A percentile compares a stretch with the other conserved stretches of the same genome.
phyloP scores from a whole-genome alignment of 768 basidiomycete genomes.

The Cystobasidium tubakii region DNA sequence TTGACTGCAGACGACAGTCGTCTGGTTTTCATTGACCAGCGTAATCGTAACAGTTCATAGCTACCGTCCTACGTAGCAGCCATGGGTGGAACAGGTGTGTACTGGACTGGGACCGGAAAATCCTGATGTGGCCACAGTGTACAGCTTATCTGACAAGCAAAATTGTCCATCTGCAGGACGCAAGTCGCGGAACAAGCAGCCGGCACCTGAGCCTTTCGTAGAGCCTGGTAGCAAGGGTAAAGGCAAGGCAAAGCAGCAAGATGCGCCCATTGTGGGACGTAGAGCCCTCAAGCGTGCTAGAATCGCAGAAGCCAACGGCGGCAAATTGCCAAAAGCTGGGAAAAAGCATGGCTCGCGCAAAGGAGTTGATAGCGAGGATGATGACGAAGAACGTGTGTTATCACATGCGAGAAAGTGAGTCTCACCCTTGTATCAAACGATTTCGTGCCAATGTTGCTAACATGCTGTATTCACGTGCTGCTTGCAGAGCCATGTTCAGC shows the following conservation, averaged over 20 bases:
- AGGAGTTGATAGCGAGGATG: conserved; percentile 14
- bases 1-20: not conserved
- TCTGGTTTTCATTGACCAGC: not conserved
- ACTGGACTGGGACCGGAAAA: too few relatives aligned
- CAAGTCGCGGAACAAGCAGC: conserved; percentile 32
- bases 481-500: conserved; percentile 42
- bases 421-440: not conserved
- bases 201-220: conserved; percentile 21
- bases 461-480: not conserved
- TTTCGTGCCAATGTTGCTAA: not conserved
- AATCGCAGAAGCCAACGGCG: conserved; percentile 15
- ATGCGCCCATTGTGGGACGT: not conserved
- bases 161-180: conserved; percentile 24
- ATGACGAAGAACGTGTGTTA: conserved; percentile 47
- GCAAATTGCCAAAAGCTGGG: not conserved
- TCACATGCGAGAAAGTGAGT: conserved; percentile 47
- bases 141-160: not conserved
- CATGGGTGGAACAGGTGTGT: conserved; percentile 53
- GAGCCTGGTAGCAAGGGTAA: conserved; percentile 6
- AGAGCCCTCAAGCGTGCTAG: conserved; percentile 5
- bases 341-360: not conserved
- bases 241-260: conserved; percentile 11
- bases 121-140: not conserved
- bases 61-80: not conserved
- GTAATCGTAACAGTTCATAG: not conserved